Evolutionary conservation across 768 basidiomycete species (phyloP).

Genomic region (Rhizopogon salebrosus): DNA sequence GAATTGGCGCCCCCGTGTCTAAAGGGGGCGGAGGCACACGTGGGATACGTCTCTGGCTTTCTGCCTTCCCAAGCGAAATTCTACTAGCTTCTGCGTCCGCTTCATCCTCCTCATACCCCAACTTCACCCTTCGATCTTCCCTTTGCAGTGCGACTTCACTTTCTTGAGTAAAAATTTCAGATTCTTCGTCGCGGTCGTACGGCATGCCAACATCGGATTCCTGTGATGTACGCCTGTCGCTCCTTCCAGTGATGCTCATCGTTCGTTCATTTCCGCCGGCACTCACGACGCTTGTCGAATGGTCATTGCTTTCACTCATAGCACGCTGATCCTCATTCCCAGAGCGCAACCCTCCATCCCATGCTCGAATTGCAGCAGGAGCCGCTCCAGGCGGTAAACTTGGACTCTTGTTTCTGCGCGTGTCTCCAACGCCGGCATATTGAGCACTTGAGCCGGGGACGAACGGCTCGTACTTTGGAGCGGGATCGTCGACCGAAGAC

Average conservation of each 20-base stretch:
- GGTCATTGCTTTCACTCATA: neutral
- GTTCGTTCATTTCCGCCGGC: neutral
- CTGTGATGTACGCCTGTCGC: neutral
- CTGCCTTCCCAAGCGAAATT: conserved; percentile 10
- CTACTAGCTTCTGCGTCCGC: neutral
- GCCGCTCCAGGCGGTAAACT: conserved; percentile 41
- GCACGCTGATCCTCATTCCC: conserved; percentile 15
- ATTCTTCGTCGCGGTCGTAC: conserved; percentile 19
- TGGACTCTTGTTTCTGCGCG: conserved; percentile 22
- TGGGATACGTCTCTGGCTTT: conserved; percentile 23
- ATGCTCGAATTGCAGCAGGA: conserved; percentile 30
- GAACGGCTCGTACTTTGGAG: conserved; percentile 32
- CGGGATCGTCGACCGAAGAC: conserved; percentile 26
- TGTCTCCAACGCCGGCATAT: conserved; percentile 6
- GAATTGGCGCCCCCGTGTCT: conserved; percentile 16
- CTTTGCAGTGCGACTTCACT: neutral
- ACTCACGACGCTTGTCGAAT: neutral
- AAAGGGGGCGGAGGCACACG: conserved; percentile 36
- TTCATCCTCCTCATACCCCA: conserved; percentile 1
- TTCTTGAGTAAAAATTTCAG: conserved; percentile 8
- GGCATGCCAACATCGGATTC: conserved; percentile 9
- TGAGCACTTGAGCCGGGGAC: conserved; percentile 8
- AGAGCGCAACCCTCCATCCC: conserved; percentile 30
- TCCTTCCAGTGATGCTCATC: neutral
- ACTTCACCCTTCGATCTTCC: neutral